A percentile compares a stretch with the other conserved stretches of the same genome.
Evolutionary conservation across 73 alveolate species (phyloP).

Genomic region (Symbiodinium natans): DNA sequence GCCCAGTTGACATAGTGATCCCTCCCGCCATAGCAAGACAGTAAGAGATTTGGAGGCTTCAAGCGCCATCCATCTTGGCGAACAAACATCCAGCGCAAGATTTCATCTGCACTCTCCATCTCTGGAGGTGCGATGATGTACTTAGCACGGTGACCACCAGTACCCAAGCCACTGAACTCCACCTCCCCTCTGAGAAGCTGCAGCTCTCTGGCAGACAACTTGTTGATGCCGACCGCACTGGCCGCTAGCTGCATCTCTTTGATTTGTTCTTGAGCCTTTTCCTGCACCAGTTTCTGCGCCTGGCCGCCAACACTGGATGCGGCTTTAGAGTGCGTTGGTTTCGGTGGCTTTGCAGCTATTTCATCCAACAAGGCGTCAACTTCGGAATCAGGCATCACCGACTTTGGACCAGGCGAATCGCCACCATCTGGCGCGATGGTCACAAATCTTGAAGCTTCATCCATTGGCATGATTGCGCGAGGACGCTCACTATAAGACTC

Average conservation of each 20-base stretch:
- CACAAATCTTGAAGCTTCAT: too few relatives aligned
- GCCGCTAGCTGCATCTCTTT: slow-evolving; percentile 26
- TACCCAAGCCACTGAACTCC: slow-evolving; percentile 36
- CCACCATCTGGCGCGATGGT: too few relatives aligned
- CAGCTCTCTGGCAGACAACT: background rate
- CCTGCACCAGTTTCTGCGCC: slow-evolving; percentile 10
- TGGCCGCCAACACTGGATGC: slow-evolving; percentile 34
- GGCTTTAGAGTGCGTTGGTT: background rate
- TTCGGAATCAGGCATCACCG: background rate
- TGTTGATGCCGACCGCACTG: background rate
- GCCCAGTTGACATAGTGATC: slow-evolving; percentile 52
- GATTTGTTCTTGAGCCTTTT: slow-evolving; percentile 20
- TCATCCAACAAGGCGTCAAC: slow-evolving; percentile 12
- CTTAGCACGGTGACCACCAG: slow-evolving; percentile 49
- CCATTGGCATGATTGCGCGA: too few relatives aligned
- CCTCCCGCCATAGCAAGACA: slow-evolving; percentile 61
- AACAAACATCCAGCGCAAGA: slow-evolving; percentile 55
- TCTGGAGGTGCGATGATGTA: slow-evolving; percentile 40
- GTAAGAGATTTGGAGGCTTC: slow-evolving; percentile 50
- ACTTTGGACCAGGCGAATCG: background rate
- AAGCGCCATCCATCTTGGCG: slow-evolving; percentile 45
- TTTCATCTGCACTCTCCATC: slow-evolving; percentile 51
- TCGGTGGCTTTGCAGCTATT: background rate
- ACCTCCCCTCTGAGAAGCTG: slow-evolving; percentile 49
- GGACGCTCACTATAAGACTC: too few relatives aligned